Base-by-base conservation (phyloP, 805 yeast species). In the Nakazawaea peltata region DNA sequence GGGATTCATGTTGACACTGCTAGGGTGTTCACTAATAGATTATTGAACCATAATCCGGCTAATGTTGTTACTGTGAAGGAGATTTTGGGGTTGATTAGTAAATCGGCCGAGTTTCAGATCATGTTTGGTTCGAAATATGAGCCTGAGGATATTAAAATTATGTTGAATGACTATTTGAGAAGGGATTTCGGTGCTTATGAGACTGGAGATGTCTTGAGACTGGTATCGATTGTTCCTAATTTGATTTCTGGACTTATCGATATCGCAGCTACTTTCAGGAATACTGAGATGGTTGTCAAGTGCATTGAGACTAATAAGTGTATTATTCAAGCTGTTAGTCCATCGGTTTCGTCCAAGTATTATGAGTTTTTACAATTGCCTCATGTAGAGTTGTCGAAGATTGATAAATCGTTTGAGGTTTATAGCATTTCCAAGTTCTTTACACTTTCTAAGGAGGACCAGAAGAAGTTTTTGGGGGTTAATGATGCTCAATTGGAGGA, bases 1-100 rank as follows among this genome's bases (percentile, higher is more conserved):
- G 96, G 95, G 4, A 65, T 92, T 41, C 84, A 83, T 44, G 77
- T 81, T 33, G 72, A 74, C 19, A 82, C 97, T n/a, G 95, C 98
- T 4, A 72, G 83, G 3, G 53, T 64, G 37, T 84, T 82, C 50
- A 77, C 84, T 30, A 80, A 82, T 47, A 68, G 71, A 43, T 58
- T 86, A 51, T 70, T 85, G 41, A 88, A 86, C 58, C 71, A 71
- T 51, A 77, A 76, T 50, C 90, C 92, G 9, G 72, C 83, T 17
- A 77, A 74, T 44, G 60, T 75, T 28, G 62, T 81, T 24, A 73
- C 81, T 9, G 64, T 78, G 5, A 68, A 66, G 30, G 68, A 71
- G 14, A 61, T 90, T 24, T 55, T 74, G 37, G 67, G 70, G 32
- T 71, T 82, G 69, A 47, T 86, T 26, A 65, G 81, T 26, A 57